Evolutionary conservation across 352 stramenopile species (phyloP), one percentile per base, ranked within the genome.

Genomic region (Phytophthora chlamydospora): DNA sequence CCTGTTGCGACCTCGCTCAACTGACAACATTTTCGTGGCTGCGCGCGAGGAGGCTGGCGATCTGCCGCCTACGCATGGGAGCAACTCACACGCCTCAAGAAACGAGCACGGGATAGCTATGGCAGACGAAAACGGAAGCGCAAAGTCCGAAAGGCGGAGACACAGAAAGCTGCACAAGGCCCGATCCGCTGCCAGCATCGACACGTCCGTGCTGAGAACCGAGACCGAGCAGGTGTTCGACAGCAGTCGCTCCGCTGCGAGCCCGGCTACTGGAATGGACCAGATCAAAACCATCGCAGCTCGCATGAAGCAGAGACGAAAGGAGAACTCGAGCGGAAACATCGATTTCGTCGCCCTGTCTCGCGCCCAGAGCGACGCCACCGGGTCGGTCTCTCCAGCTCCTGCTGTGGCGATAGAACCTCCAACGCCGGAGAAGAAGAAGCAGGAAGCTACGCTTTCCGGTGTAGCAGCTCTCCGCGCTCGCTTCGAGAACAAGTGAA

Each of bases 251-350:
- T 44, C 44, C 41, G 19, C 33, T 31, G 52, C 53, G 27, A 71
- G 50, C 29, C 41, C 58, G 32, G 40, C 58, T 45, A 65, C 44
- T 9, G 66, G 62, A 8, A 80, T 88, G 73, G 73, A 92, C 52
- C 76, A 92, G 57, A 90, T 92, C 68, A 88, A 88, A 46, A 76
- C 71, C 2, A 80, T 90, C 16, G 83, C 83, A 5, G 79, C 80
- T 14, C 76, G 85, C 43, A 92, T 92, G 83, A 90, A 92, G 70
- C 80, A 88, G 50, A 77, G 78, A 32, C 72, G 83, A 12, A 71
- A 78, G 33, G 62, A 71, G 16, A 65, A 73, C 29, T 66, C 51
- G 2, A 44, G 33, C 40, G 44, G 58, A 33, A 62, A 45, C 17
- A 68, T 77, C 45, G 16, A 54, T 36, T 73, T 71, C 32, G 63